Evolutionary conservation across 768 basidiomycete genomes (phyloP).

Genomic region (Kwoniella heveanensis): DNA sequence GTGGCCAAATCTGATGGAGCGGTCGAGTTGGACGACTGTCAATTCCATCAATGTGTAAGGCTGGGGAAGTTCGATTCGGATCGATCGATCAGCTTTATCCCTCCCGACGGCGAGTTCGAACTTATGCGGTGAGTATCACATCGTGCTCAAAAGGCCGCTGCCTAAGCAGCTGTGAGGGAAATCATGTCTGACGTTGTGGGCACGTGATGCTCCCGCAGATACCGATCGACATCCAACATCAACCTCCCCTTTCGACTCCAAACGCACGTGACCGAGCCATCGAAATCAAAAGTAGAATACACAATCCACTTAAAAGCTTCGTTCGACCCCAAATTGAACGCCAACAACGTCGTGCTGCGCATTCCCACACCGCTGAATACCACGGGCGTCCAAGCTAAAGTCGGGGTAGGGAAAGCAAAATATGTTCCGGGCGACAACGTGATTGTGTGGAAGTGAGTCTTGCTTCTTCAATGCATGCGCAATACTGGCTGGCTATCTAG

Average conservation of each 20-base stretch:
- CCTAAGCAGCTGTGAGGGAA: background rate
- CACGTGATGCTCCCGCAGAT: constrained; percentile 62
- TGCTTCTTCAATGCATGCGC: background rate
- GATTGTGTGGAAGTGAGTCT: constrained; percentile 92
- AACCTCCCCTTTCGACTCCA: constrained; percentile 89
- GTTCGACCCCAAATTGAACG: constrained; percentile 88
- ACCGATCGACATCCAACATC: constrained; percentile 93
- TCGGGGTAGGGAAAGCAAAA: constrained; percentile 90
- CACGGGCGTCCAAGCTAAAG: constrained; percentile 87
- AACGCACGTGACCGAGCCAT: constrained; percentile 88
- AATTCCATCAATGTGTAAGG: constrained; percentile 97
- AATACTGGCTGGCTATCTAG: background rate
- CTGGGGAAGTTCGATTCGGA: constrained; percentile 91
- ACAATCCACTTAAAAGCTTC: constrained; percentile 82
- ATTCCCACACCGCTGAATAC: constrained; percentile 98
- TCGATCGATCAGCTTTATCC: constrained; percentile 93
- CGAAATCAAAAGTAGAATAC: constrained; percentile 88
- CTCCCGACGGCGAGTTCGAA: constrained; percentile 98
- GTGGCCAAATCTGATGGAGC: constrained; percentile 60
- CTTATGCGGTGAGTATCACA: constrained; percentile 75
- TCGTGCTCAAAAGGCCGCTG: background rate
- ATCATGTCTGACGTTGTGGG: constrained; percentile 2
- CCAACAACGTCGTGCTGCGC: constrained; percentile 84
- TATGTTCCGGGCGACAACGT: constrained; percentile 95
- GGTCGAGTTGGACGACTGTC: constrained; percentile 96